Percentiles rank a stretch among this genome's conserved stretches.
These are phyloP conservation scores for Pichia sporocuriosa DNA, from an alignment of 805 yeast genomes.

Conservation along the genomic window DNA sequence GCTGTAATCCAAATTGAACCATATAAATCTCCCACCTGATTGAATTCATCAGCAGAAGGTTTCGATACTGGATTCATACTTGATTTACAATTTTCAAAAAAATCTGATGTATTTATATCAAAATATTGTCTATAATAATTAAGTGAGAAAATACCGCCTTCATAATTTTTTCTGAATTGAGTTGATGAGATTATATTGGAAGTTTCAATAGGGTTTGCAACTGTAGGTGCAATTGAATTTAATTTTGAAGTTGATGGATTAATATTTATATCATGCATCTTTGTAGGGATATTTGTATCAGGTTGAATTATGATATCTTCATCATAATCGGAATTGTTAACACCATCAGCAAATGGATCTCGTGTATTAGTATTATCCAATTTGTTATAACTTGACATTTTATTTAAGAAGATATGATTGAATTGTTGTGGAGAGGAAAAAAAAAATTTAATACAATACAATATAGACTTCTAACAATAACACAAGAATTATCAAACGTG, in stretches of 20 bases:
- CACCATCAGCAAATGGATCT: conserved; percentile 3
- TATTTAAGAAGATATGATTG: too few relatives aligned
- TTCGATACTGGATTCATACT: conserved; percentile 51
- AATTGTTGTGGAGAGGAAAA: too few relatives aligned
- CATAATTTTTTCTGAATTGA: conserved; percentile 22
- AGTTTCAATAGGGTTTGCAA: neutral
- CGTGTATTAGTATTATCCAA: too few relatives aligned
- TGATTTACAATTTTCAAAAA: conserved; percentile 43
- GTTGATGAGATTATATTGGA: neutral
- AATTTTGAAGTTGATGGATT: neutral
- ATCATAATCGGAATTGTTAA: conserved; percentile 13
- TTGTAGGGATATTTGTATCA: conserved; percentile 8
- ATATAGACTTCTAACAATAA: too few relatives aligned
- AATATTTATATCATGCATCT: conserved; percentile 2
- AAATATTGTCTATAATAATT: conserved; percentile 60
- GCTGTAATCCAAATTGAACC: conserved; percentile 92
- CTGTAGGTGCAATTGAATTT: too few relatives aligned
- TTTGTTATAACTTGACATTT: too few relatives aligned
- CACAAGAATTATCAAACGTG: too few relatives aligned
- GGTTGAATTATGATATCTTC: conserved; percentile 21
- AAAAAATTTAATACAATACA: too few relatives aligned
- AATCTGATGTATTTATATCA: conserved; percentile 61
- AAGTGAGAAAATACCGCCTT: conserved; percentile 47
- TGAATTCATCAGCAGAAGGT: conserved; percentile 31
- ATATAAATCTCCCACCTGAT: conserved; percentile 60